phyloP scores from a whole-genome alignment of 176 grass and related monocot genomes.

The Cymbopogon citratus region DNA sequence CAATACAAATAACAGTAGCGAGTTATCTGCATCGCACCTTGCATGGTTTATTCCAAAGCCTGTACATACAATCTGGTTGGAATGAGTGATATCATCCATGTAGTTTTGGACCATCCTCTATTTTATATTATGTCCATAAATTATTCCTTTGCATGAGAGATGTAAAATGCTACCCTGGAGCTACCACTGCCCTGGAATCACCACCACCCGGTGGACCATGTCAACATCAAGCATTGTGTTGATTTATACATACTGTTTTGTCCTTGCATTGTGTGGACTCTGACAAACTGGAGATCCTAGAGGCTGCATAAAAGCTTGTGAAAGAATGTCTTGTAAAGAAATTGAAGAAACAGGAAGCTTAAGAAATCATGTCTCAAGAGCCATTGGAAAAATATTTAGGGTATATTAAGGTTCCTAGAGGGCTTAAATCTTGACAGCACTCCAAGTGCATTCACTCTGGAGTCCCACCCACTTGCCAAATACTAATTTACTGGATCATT shows the following conservation, averaged over 20 bases:
- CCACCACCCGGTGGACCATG: not conserved
- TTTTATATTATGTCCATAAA: not conserved
- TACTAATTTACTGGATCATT: not conserved
- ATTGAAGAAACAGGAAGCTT: not conserved
- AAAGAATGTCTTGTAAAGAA: not conserved
- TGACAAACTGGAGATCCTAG: not conserved
- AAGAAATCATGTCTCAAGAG: not conserved
- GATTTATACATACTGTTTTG: not conserved
- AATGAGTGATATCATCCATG: not conserved
- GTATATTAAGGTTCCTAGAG: not conserved
- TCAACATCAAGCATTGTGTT: conserved; percentile 13
- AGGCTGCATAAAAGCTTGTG: not conserved
- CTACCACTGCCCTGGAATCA: conserved; percentile 1
- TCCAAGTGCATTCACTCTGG: not conserved
- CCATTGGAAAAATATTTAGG: not conserved
- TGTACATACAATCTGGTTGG: not conserved
- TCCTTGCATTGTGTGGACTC: not conserved
- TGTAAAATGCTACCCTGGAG: not conserved
- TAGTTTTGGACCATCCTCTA: not conserved
- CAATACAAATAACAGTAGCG: not conserved
- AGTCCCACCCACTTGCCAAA: not conserved
- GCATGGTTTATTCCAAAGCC: not conserved
- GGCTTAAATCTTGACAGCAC: not conserved
- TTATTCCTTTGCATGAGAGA: not conserved
- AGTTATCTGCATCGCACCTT: not conserved